These are phyloP conservation scores for Mycena capillaripes DNA, from an alignment of 768 basidiomycete species.

Conservation along the genomic window DNA sequence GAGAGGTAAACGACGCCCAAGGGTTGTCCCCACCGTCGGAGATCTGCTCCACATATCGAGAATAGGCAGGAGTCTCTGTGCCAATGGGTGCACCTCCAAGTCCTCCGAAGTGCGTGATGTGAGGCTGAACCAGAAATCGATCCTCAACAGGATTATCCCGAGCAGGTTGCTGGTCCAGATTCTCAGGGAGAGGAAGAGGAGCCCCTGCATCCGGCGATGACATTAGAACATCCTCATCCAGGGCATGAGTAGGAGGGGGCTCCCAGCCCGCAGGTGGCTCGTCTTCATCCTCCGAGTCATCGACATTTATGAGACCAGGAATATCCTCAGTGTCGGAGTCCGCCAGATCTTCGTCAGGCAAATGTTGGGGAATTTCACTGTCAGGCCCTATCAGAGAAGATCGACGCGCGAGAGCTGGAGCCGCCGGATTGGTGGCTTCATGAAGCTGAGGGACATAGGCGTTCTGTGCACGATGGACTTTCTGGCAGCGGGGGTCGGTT, in stretches of 20 bases:
- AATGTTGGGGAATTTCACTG: too few relatives aligned
- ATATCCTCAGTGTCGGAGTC: too few relatives aligned
- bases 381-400: too few relatives aligned
- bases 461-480: too few relatives aligned
- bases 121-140: not conserved
- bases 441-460: too few relatives aligned
- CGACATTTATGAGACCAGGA: too few relatives aligned
- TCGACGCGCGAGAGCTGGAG: too few relatives aligned
- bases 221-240: not conserved
- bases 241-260: not conserved
- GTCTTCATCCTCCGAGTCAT: not conserved
- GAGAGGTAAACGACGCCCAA: constrained; percentile 50
- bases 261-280: not conserved
- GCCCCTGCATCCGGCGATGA: not conserved
- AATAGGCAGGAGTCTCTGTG: not conserved
- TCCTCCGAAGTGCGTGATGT: not conserved
- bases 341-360: too few relatives aligned
- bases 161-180: not conserved
- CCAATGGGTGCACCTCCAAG: not conserved
- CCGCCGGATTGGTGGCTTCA: too few relatives aligned
- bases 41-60: not conserved
- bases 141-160: not conserved
- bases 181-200: not conserved
- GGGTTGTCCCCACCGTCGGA: constrained; percentile 23
- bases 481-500: too few relatives aligned